Evolutionary conservation across 768 basidiomycete genomes (phyloP).

Genomic region (Mycena pura): DNA sequence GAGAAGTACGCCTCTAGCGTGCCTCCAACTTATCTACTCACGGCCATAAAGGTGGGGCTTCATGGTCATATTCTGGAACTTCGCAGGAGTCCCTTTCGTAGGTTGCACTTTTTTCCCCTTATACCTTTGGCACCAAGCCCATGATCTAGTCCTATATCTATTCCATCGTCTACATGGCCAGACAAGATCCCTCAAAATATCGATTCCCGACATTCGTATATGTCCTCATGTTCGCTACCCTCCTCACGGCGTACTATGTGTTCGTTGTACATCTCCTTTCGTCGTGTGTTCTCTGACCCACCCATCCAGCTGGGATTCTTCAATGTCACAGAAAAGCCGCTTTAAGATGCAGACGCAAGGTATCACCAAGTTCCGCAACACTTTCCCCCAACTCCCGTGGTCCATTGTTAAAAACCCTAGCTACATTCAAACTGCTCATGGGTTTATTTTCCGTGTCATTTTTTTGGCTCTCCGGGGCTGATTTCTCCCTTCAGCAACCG

Average conservation of each 20-base stretch:
- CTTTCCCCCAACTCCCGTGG: conserved; percentile 94
- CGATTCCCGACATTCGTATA: conserved; percentile 82
- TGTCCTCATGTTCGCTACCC: conserved; percentile 72
- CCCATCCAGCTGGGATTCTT: conserved; percentile 79
- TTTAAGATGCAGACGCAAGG: conserved; percentile 98
- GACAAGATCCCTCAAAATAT: conserved; percentile 87
- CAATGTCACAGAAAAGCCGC: conserved; percentile 95
- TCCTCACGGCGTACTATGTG: conserved; percentile 89
- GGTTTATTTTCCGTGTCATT: conserved; percentile 49
- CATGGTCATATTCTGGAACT: conserved; percentile 98
- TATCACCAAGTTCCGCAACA: conserved; percentile 81
- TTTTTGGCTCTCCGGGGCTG: not conserved
- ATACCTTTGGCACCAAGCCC: conserved; percentile 5
- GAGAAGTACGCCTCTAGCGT: conserved; percentile 80
- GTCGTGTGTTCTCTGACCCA: not conserved
- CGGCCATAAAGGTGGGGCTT: conserved; percentile 75
- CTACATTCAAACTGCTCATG: conserved; percentile 93
- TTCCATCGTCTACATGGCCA: conserved; percentile 98
- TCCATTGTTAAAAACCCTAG: conserved; percentile 84
- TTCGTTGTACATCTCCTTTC: conserved; percentile 37
- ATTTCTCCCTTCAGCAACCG: conserved; percentile 66
- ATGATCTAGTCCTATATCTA: conserved; percentile 86
- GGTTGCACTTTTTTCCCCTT: conserved; percentile 33
- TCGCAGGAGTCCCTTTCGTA: conserved; percentile 92
- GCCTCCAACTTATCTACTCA: not conserved